Evolutionary conservation across 225 moss, liverwort and hornwort genomes (phyloP), one percentile per base, ranked within the genome.

Genomic region (Antitrichia curtipendula): DNA sequence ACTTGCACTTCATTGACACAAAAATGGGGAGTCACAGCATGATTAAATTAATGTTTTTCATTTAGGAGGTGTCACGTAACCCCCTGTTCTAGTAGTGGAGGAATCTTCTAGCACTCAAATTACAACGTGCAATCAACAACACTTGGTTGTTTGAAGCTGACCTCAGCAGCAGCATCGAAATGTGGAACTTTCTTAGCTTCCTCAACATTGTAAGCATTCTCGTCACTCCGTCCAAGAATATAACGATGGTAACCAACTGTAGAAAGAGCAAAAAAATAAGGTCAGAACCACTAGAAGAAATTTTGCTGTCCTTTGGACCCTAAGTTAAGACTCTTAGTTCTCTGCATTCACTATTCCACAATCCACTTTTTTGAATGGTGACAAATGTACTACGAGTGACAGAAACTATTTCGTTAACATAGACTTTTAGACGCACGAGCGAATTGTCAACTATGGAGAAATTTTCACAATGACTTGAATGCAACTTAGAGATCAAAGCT

Each of bases 231-330:
- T 61, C 80, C 86, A 71, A 96, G 89, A 82, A 92, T 59, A 72
- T 87, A 97, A 41, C 95, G 92, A 75, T 95, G 95, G 53, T 93
- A 86, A 36, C 97, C 96, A 78, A 90, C 96, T 96, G 91, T 47
- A 28, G 81, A 63, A 82, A 52, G 32, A n/a, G 40, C 16, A 85
- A 64, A 82, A 72, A 7, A 60, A 32, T 13, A 32, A 47, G 10
- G 34, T 83, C 56, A 82, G 62, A 77, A 64, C 3, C 28, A 78
- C 10, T 7, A 15, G 32, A 80, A 32, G 18, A 78, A 57, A 78
- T 4, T 78, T 18, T 38, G 27, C 7, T 25, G 56, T 56, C 25
- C 15, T 25, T 56, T 4, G 38, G 38, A 17, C 17, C 11, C 56
- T 27, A 25, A 14, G 41, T 22, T 68, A 68, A 54, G 54, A n/a